Conservation (phyloP, 106 monocot species). For the Phalaenopsis equestris region DNA sequence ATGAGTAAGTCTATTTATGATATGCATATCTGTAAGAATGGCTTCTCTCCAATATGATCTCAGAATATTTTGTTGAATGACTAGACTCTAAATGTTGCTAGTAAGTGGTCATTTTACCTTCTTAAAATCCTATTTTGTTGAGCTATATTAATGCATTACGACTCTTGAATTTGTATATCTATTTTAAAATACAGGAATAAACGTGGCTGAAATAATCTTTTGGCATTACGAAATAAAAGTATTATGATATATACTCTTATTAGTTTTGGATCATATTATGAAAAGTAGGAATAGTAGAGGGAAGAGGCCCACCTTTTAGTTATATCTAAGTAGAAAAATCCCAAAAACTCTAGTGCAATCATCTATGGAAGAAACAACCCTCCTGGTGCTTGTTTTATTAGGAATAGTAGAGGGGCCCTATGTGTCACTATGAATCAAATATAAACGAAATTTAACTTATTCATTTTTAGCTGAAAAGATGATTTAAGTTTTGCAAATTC, state of each 20-base stretch:
- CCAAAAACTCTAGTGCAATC: neutral
- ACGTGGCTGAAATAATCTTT: constrained; percentile 1
- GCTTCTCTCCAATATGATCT: neutral
- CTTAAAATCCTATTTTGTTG: neutral
- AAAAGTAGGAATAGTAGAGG: neutral
- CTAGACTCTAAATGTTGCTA: neutral
- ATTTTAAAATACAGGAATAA: neutral
- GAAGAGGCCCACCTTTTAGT: neutral
- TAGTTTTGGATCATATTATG: neutral
- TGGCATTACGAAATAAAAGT: neutral
- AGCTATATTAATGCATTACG: neutral
- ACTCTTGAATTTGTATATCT: neutral
- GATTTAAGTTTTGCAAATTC: neutral
- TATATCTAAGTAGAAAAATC: too few relatives aligned
- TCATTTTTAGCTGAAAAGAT: neutral
- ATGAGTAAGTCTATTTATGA: neutral
- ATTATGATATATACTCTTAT: neutral
- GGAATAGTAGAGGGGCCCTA: neutral
- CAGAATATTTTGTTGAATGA: neutral
- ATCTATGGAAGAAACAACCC: neutral
- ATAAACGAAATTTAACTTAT: neutral
- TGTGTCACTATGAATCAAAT: constrained; percentile 1
- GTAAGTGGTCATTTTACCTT: constrained; percentile 4
- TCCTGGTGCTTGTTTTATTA: neutral
- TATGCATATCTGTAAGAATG: neutral